Base-by-base conservation (phyloP, 2,329 filamentous ascomycete species). In the Aspergillus ochraceus region DNA sequence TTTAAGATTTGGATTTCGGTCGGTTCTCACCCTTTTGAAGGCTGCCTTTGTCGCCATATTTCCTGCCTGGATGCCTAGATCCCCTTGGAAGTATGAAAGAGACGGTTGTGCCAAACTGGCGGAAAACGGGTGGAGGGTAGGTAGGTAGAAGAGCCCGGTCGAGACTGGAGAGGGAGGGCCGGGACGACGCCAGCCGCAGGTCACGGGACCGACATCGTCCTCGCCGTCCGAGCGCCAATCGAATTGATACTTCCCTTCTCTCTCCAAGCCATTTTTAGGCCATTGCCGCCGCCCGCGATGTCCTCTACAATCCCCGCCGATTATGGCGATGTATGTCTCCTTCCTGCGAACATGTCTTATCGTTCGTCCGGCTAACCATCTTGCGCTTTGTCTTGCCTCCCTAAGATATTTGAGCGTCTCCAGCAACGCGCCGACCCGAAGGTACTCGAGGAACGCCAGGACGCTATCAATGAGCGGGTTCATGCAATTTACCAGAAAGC, bases 41-140 rank as follows among this genome's bases (percentile, higher is more conserved):
- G 89, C 88, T 66, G 88, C 87, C 73, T 87, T 88, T 70, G 86
- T 90, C 54, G 89, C 88, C 88, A 91, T 91, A 3, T 29, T 29
- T 29, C 9, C 64, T 70, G 72, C 58, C 32, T 26, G 17, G 24
- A 51, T 52, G 50, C 11, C 32, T 24, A 54, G 36, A 54, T 8
- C 12, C 19, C 19, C 45, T 19, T 47, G 17, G 17, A 5, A 47
- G n/a, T 24, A 29, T 29, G 26, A 29, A 29, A 8, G 26, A 22
- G 20, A 47, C 4, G 22, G 4, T 47, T 3, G 45, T 11, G 22
- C 19, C 12, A n/a, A 47, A 22, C 9, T n/a, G 10, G 6, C 45
- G 45, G 45, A 6, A 26, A 11, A 30, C 1, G 24, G 24, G 24
- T 24, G 24, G 24, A 24, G 24, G 24, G 24, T 24, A 24, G 24